Evolutionary conservation across 305 asterid genomes (phyloP), one percentile per base, ranked within the genome.

Genomic region (Fraxinus sp.): DNA sequence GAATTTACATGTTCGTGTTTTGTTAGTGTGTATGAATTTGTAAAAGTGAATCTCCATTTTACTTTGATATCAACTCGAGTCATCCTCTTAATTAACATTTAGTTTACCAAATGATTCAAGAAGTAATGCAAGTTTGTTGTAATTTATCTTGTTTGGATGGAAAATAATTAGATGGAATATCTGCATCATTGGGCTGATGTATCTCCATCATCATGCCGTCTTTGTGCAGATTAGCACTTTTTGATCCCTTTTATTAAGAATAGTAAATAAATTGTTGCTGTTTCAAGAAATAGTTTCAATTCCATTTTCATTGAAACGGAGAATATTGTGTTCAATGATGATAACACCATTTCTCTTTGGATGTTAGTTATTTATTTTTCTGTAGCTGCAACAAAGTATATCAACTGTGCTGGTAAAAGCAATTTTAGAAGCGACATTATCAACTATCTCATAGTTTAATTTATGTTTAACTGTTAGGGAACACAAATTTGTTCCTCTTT

Each of bases 21-120:
- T 46, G 16, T 22, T 62, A 84, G 49, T 82, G 82, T 59, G 33
- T 32, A 52, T 84, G 44, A 5, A 76, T 81, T 36, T 46, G 81
- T 79, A 73, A 74, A 84, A 77, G 82, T 81, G 59, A 86, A 87
- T 85, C 90, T 85, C 90, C 77, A 83, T 79, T 86, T 81, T 74
- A 13, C 33, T 79, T 46, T 76, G 62, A 14, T 82, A 74, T 39
- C 46, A 22, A 76, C 73, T 76, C 75, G n/a, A 62, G 18, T 78
- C 44, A 36, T 59, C 78, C 44, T 66, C 35, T 84, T 49, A 71
- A 33, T 78, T 62, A 62, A 75, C 64, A 22, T 77, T 49, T 81
- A 41, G 24, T 81, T 68, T 80, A 71, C 41, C 55, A 32, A 55
- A 79, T 5, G 74, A 16, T 28, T 64, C 35, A 11, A 70, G 73